Base-by-base conservation (phyloP, 768 basidiomycete genomes). In the Suillus clintonianus region DNA sequence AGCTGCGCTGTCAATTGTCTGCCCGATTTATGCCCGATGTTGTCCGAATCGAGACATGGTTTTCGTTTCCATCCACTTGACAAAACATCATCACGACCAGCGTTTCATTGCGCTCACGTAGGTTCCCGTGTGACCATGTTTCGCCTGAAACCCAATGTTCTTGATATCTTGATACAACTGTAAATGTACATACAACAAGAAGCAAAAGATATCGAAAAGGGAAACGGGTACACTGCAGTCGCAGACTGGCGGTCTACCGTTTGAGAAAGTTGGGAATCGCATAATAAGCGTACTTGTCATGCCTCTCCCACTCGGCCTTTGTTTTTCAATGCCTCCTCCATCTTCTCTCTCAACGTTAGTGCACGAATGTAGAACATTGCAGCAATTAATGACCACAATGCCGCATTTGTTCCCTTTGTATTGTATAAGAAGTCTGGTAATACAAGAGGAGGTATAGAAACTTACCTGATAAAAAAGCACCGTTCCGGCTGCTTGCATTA, bases 381-480 rank as follows among this genome's bases (percentile, higher is more conserved):
- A 19, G 92, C 90, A 69, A 94, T 83, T 57, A 92, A 70, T 27
- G 91, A 93, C 83, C 87, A 97, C 57, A 96, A 75, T 14, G 89
- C 88, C 32, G 87, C 89, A 70, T 94, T 94, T 39, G 91, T 91
- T 48, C 94, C 94, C 92, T 95, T 34, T 30, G 48, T 39, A 32
- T 7, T 19, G 19, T 45, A 54, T 58, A n/a, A 9, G 48, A 32
- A 58, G 32, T 3, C 19, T 15, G 13, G 4, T 19, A 30, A 7
- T 27, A 39, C 24, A 57, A 57, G 9, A 32, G 6, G 9, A 32
- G 6, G 27, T 7, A 27, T 39, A 51, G 9, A 19, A n/a, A 69
- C 82, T 60, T 57, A 89, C 92, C 79, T 94, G 93, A 78, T 95
- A 94, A 72, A 84, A 91, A 43, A 95, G 75, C 47, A 89, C 79